Conservation (phyloP, 768 basidiomycete genomes). For the Suillus lakei region DNA sequence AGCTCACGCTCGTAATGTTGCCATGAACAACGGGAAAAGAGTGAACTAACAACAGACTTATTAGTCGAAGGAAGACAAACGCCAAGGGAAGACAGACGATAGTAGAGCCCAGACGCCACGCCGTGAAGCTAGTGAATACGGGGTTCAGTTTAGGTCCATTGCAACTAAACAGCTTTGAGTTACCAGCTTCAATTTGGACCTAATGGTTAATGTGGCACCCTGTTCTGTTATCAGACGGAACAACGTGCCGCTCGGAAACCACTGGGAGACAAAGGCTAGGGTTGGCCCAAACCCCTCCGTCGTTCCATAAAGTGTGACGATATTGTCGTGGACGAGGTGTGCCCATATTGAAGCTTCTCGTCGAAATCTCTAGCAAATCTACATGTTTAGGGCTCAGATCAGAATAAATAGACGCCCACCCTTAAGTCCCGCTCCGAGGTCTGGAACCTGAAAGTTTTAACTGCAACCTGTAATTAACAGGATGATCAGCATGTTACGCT, state of each 20-base stretch:
- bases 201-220: background rate
- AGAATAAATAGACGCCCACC: too few relatives aligned
- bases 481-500: too few relatives aligned
- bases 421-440: too few relatives aligned
- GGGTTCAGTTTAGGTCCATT: background rate
- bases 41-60: conserved; percentile 17
- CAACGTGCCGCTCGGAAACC: conserved; percentile 3
- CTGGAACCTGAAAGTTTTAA: too few relatives aligned
- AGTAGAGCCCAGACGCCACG: conserved; percentile 19
- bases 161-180: background rate
- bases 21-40: conserved; percentile 19
- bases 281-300: too few relatives aligned
- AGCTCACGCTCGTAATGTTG: conserved; percentile 15
- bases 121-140: conserved; percentile 14
- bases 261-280: background rate
- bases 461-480: too few relatives aligned
- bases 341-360: too few relatives aligned
- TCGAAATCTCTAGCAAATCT: too few relatives aligned
- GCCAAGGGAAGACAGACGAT: background rate
- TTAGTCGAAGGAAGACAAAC: background rate
- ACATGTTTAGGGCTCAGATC: too few relatives aligned
- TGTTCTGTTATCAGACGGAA: background rate
- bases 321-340: too few relatives aligned
- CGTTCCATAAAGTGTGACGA: too few relatives aligned
- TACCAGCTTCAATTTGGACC: background rate